Base-by-base conservation (phyloP, 345 rosid genomes). In the Eucalyptus marginata region DNA sequence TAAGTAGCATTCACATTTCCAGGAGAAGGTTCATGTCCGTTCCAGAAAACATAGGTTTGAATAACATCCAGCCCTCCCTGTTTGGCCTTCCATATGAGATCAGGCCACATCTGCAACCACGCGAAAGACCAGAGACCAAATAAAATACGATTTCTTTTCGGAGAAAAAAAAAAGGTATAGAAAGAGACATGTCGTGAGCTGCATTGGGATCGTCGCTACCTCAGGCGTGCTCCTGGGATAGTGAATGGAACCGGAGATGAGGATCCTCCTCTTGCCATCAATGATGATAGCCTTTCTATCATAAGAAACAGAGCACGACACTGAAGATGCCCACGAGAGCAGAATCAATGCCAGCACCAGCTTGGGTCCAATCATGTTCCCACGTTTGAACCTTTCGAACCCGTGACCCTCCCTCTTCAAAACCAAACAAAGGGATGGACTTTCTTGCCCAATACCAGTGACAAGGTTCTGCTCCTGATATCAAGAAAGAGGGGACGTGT, bases 191-290 rank as follows among this genome's bases (percentile, higher is more conserved):
- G 40, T 56, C 27, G 62, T 24, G 62, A 49, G 20, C 36, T 6
- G 85, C 43, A 33, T 58, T 33, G 14, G 90, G 27, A 24, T 20
- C 7, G 52, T 89, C 27, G 3, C 64, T 87, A 89, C 90, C 76
- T 87, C 87, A 40, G 99, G 98, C 52, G 99, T 94, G 95, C 99
- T 97, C 92, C 99, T 90, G 18, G 99, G 99, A 89, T 97, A 97
- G 90, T 97, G 99, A 91, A 97, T 96, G 88, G 99, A 96, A 20
- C 99, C 99, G 33, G 99, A 97, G 83, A 96, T 92, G 79, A 97
- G 98, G 86, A 97, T 93, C 92, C 95, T 92, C 90, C 95, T 93
- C 86, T 93, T 95, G 56, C 99, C 99, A 94, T 95, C 92, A 89
- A 97, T 92, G 92, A 92, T 91, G 90, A 96, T 85, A 49, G 99